phyloP scores from a whole-genome alignment of 177 flowering plant genomes.

The Vitis hybrid region DNA sequence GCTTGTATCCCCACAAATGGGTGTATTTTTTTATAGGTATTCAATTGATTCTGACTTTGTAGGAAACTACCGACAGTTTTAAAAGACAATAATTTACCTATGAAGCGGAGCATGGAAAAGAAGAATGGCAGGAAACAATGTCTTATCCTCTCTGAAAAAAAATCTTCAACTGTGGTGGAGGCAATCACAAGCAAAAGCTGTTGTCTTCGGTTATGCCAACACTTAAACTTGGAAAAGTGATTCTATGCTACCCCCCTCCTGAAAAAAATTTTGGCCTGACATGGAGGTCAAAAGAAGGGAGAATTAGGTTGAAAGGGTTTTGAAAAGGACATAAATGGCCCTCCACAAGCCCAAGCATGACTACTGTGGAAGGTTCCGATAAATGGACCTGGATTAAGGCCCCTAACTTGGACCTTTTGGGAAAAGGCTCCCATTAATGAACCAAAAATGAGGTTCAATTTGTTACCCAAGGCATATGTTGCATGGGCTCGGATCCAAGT shows the following conservation, averaged over 20 bases:
- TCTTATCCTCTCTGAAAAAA: neutral
- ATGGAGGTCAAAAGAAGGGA: conserved; percentile 13
- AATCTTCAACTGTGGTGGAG: conserved; percentile 1
- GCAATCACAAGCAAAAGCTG: neutral
- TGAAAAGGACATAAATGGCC: no score
- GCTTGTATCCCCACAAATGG: neutral
- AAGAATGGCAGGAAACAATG: neutral
- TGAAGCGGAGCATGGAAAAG: neutral
- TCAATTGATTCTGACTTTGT: no score
- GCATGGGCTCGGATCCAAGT: no score
- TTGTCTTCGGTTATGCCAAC: neutral
- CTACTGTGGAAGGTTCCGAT: no score
- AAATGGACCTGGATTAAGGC: no score
- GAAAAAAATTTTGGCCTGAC: conserved; percentile 62
- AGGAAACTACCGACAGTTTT: no score
- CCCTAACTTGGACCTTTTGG: no score
- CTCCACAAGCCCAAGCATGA: neutral
- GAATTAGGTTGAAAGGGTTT: neutral
- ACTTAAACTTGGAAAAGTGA: neutral
- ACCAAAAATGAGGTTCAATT: no score
- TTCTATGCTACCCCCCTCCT: conserved; percentile 30
- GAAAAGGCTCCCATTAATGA: no score
- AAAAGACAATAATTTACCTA: no score
- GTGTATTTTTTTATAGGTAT: neutral
- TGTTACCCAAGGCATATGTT: no score